Conservation (phyloP, 2,329 filamentous ascomycete genomes). For the Fusarium annulatum region DNA sequence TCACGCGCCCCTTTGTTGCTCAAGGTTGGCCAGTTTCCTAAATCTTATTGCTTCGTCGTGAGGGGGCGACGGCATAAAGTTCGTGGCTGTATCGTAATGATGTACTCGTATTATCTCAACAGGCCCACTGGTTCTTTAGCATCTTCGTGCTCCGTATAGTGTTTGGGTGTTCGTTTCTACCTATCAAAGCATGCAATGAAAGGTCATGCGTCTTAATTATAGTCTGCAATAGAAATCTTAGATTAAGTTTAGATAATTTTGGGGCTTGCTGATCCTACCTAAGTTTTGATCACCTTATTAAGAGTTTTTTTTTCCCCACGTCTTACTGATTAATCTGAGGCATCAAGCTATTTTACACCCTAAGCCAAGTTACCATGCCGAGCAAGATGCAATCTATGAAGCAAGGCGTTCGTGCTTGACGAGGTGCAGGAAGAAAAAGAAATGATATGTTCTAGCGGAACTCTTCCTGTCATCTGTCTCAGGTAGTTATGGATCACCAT, state of each 20-base stretch:
- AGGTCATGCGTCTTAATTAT: neutral
- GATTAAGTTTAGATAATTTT: neutral
- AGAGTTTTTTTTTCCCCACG: neutral
- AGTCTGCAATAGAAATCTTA: neutral
- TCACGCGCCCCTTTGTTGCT: neutral
- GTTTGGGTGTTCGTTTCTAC: neutral
- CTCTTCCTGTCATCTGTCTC: neutral
- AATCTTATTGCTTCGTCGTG: neutral
- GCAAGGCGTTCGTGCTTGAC: neutral
- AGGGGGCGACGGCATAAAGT: neutral
- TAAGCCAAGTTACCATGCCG: neutral
- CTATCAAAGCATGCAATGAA: neutral
- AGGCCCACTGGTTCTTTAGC: neutral
- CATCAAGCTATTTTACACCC: neutral
- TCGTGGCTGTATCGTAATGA: neutral
- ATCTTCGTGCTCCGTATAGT: neutral
- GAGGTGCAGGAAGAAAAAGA: neutral
- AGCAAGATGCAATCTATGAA: neutral
- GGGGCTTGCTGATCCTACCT: neutral
- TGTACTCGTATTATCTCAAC: neutral
- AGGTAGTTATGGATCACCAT: neutral
- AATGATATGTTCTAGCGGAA: neutral
- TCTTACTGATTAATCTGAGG: neutral
- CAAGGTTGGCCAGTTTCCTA: neutral
- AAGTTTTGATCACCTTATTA: neutral